These are phyloP conservation scores for Hippophae tibetana DNA, from an alignment of 306 rosid genomes.

Conservation along the genomic window DNA sequence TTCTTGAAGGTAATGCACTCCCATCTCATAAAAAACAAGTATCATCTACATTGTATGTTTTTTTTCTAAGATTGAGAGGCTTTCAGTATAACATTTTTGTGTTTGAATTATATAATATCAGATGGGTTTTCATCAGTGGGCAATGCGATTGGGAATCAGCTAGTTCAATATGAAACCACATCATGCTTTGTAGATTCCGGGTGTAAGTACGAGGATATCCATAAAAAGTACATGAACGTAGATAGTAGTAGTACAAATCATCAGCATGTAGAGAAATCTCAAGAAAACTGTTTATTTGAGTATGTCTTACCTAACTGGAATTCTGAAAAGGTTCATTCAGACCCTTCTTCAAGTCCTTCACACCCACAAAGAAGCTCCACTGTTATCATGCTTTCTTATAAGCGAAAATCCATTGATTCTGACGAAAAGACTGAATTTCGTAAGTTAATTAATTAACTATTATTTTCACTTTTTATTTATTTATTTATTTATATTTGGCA, in stretches of 20 bases:
- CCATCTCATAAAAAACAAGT: slow-evolving; percentile 7
- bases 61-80: not conserved
- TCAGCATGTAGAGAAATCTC: slow-evolving; percentile 38
- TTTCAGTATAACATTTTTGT: too few species aligned
- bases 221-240: slow-evolving; percentile 59
- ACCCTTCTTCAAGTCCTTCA: slow-evolving; percentile 18
- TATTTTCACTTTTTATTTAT: not conserved
- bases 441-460: slow-evolving; percentile 19
- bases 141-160: slow-evolving; percentile 44
- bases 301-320: too few species aligned
- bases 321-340: too few species aligned
- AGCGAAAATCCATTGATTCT: slow-evolving; percentile 52
- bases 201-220: slow-evolving; percentile 49
- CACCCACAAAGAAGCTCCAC: slow-evolving; percentile 39
- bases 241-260: slow-evolving; percentile 28
- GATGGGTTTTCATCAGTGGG: slow-evolving; percentile 51
- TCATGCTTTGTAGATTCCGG: slow-evolving; percentile 59
- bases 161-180: slow-evolving; percentile 62
- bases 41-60: slow-evolving; percentile 6
- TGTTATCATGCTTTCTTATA: slow-evolving; percentile 63
- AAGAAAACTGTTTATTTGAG: slow-evolving; percentile 29
- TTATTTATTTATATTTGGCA: not conserved
- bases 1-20: slow-evolving; percentile 63
- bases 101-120: slow-evolving; percentile 19
- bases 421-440: slow-evolving; percentile 35